Conservation (phyloP, 805 yeast genomes). For the Kodamaea hsintzibuensis region DNA sequence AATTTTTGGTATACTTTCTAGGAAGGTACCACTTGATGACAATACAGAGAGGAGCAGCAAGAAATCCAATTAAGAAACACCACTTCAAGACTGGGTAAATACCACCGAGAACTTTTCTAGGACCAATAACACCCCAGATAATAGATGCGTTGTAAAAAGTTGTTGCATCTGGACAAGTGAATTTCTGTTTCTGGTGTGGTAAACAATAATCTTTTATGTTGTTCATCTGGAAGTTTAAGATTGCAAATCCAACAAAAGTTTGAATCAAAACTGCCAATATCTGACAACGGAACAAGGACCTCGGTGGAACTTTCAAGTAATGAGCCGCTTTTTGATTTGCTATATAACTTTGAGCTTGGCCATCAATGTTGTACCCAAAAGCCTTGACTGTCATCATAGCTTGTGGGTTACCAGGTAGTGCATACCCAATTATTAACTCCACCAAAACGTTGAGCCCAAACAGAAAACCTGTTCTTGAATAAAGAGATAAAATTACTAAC, state of each 20-base stretch:
- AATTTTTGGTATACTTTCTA: constrained; percentile 23
- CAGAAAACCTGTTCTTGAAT: constrained; percentile 31
- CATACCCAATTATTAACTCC: constrained; percentile 39
- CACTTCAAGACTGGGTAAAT: constrained; percentile 35
- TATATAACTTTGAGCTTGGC: constrained; percentile 56
- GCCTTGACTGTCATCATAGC: constrained; percentile 54
- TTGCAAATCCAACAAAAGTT: constrained; percentile 24
- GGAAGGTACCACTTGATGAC: constrained; percentile 17
- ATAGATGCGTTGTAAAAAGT: constrained; percentile 55
- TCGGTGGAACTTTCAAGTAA: constrained; percentile 64
- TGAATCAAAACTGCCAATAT: constrained; percentile 21
- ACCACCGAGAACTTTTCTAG: constrained; percentile 31
- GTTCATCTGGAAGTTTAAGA: constrained; percentile 21
- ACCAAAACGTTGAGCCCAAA: constrained; percentile 39
- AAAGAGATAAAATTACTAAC: constrained; percentile 30
- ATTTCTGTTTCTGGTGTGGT: constrained; percentile 22
- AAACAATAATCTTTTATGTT: constrained; percentile 21
- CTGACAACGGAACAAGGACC: constrained; percentile 50
- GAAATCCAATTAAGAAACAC: constrained; percentile 36
- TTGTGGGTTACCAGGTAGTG: constrained; percentile 37
- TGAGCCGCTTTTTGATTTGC: constrained; percentile 64
- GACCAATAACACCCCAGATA: constrained; percentile 60
- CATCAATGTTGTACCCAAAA: constrained; percentile 56
- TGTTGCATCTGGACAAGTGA: constrained; percentile 32
- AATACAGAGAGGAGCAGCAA: constrained; percentile 23